phyloP scores from a whole-genome alignment of 768 basidiomycete genomes.

The Kwoniella mangroviensis region DNA sequence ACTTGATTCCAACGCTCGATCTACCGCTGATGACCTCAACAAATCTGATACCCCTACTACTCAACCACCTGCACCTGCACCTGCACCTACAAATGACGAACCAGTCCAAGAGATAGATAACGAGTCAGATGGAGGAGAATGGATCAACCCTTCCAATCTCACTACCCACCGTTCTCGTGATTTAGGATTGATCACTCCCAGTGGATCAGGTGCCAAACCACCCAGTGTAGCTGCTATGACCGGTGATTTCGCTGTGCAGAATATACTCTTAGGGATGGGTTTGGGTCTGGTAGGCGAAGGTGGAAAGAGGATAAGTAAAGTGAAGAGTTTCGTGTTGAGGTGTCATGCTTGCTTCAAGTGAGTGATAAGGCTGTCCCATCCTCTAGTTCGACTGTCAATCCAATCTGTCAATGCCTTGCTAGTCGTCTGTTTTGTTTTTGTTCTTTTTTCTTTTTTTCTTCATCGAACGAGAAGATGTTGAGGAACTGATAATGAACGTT shows the following conservation, averaged over 20 bases:
- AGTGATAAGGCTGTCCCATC: constrained; percentile 56
- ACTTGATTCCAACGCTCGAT: constrained; percentile 13
- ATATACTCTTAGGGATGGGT: constrained; percentile 92
- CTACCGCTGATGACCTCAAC: not conserved
- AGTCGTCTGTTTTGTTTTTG: not conserved
- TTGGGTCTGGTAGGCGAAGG: constrained; percentile 85
- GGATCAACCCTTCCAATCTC: constrained; percentile 94
- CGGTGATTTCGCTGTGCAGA: constrained; percentile 99
- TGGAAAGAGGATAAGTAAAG: constrained; percentile 84
- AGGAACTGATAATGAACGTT: too few relatives aligned
- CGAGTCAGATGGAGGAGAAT: constrained; percentile 78
- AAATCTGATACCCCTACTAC: not conserved
- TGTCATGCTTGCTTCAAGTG: constrained; percentile 99
- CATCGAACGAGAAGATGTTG: not conserved
- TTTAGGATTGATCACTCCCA: constrained; percentile 74
- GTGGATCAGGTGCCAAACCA: constrained; percentile 28
- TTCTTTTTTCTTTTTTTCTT: too few relatives aligned
- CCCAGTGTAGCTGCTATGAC: constrained; percentile 90
- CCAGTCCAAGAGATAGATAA: constrained; percentile 38
- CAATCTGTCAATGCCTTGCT: not conserved
- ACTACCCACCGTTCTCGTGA: constrained; percentile 83
- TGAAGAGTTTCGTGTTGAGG: constrained; percentile 93
- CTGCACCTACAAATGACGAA: not conserved
- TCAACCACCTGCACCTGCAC: not conserved
- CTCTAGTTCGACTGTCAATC: not conserved